Evolutionary conservation across 768 basidiomycete genomes (phyloP).

Genomic region (Crassisporium funariophilum): DNA sequence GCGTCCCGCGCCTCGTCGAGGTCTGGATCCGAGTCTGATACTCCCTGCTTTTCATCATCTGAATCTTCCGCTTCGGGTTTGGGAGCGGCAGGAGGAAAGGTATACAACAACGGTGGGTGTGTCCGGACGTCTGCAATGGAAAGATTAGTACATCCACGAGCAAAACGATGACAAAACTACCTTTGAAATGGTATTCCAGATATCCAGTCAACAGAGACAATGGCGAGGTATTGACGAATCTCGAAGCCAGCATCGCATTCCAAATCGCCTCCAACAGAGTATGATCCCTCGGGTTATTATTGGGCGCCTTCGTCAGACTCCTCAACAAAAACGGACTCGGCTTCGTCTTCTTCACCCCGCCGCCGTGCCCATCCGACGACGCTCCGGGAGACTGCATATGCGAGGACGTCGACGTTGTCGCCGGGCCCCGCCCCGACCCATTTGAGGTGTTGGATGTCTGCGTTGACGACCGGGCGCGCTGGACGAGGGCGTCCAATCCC

Average conservation of each 20-base stretch:
- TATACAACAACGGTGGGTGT: constrained; percentile 61
- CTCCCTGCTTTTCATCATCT: constrained; percentile 10
- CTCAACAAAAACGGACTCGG: constrained; percentile 35
- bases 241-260: constrained; percentile 63
- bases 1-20: constrained; percentile 40
- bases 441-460: too few species aligned
- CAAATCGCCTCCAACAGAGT: constrained; percentile 65
- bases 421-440: too few species aligned
- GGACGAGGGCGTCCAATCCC: too few species aligned
- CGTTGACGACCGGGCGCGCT: too few species aligned
- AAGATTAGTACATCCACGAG: too few species aligned
- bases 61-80: constrained; percentile 20
- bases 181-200: constrained; percentile 62
- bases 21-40: constrained; percentile 28
- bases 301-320: constrained; percentile 40
- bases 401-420: neutral
- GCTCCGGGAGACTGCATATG: neutral
- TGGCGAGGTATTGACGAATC: constrained; percentile 70
- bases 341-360: constrained; percentile 11
- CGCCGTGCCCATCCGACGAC: neutral
- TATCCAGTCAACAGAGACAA: constrained; percentile 60
- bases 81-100: constrained; percentile 48
- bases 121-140: constrained; percentile 66
- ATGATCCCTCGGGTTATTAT: constrained; percentile 68
- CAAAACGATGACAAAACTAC: too few species aligned